A percentile compares a stretch with the other conserved stretches of the same genome.
Conservation (phyloP, 2,329 filamentous ascomycete species). For the Helotiales sp. region DNA sequence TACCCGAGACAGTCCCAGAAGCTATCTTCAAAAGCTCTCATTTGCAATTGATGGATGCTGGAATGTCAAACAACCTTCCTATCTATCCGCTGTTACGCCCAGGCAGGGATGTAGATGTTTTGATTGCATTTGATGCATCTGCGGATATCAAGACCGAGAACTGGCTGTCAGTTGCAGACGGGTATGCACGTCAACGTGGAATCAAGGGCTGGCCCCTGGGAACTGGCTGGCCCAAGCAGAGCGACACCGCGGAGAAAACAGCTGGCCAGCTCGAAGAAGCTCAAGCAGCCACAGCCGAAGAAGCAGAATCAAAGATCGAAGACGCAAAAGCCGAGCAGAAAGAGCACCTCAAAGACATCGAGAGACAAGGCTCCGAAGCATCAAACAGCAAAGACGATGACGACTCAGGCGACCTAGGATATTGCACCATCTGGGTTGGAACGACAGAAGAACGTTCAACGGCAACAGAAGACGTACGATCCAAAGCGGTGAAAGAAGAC, state of each 20-base stretch:
- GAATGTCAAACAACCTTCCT: constrained; percentile 97
- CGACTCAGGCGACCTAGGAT: constrained; percentile 70
- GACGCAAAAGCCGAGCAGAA: constrained; percentile 59
- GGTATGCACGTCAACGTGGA: constrained; percentile 86
- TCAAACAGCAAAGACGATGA: constrained; percentile 42
- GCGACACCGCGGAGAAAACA: constrained; percentile 62
- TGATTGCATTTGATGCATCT: constrained; percentile 93
- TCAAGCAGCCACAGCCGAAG: constrained; percentile 58
- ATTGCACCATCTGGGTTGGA: constrained; percentile 96
- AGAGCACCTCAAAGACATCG: constrained; percentile 43
- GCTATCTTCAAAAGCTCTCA: constrained; percentile 74
- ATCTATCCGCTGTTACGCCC: constrained; percentile 92
- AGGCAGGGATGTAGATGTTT: constrained; percentile 84
- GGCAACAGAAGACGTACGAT: constrained; percentile 56
- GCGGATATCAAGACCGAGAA: constrained; percentile 91
- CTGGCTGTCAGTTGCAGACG: constrained; percentile 93
- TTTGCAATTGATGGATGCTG: constrained; percentile 90
- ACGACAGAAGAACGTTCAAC: constrained; percentile 74
- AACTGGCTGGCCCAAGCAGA: constrained; percentile 83
- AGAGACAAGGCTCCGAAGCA: constrained; percentile 33
- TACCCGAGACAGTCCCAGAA: constrained; percentile 78
- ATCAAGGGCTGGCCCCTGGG: constrained; percentile 95
- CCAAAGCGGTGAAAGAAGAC: constrained; percentile 59
- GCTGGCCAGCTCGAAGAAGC: constrained; percentile 70
- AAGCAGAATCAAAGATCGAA: constrained; percentile 67